Base-by-base conservation (phyloP, 2,329 filamentous ascomycete species). In the Chalaropsis ovoidea region DNA sequence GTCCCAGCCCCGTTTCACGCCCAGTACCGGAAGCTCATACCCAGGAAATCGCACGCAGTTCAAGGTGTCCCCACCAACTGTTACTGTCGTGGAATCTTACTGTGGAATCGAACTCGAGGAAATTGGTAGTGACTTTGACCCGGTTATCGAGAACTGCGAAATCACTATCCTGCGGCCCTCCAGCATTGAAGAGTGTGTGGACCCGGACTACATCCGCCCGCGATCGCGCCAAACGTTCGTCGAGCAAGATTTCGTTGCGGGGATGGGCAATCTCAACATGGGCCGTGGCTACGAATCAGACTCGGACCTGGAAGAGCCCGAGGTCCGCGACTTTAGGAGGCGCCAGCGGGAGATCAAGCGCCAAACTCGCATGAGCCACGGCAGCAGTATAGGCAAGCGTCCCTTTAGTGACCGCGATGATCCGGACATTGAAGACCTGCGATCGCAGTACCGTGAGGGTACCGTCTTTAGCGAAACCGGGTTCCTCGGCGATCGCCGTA, bases 331-430 rank as follows among this genome's bases (percentile, higher is more conserved):
- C 42, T 69, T 69, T 47, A 58, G 63, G 3, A 11, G 15, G 41
- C 54, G 73, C 66, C 77, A 77, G 61, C 76, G 77, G 43, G 77
- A 77, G 62, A 73, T 78, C 43, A 76, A 74, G 64, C 76, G 79
- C 63, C 74, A 74, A 41, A 76, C 76, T 49, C 75, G 80, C 27
- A 77, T 80, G 71, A 81, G 77, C 63, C 77, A 78, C 69, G 80
- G 80, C 60, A 82, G 80, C 69, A 82, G 79, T 72, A 78, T 82
- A 64, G 79, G 79, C 69, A 82, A 82, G 73, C 76, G 80, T 45
- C 81, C 79, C 31, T 78, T 81, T 69, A 80, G 77, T 70, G 80
- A 82, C 70, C 77, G 81, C 65, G 81, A 79, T 71, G 80, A 81
- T 68, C 79, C 78, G 8, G 80, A 81, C 67, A 73, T 76, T 66